Conservation (phyloP, 2,329 filamentous ascomycete genomes). For the Ceratocystis colombiana region DNA sequence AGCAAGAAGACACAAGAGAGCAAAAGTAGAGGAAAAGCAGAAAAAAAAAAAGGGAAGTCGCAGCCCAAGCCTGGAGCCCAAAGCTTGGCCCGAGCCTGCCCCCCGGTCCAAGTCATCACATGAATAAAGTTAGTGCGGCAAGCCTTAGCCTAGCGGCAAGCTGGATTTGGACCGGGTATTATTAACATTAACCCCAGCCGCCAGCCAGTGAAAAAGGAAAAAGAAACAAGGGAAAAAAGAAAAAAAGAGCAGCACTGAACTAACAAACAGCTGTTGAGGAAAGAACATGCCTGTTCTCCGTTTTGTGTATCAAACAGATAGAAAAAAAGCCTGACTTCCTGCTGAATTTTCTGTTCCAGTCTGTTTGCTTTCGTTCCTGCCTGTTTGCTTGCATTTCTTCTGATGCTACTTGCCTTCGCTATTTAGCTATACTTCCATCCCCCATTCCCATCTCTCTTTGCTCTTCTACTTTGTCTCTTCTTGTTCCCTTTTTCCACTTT, state of each 20-base stretch:
- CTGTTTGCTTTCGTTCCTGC: background rate
- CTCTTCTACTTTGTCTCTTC: background rate
- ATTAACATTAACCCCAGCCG: background rate
- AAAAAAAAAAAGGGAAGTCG: background rate
- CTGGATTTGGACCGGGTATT: too few species aligned
- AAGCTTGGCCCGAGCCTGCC: background rate
- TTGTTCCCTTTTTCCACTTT: background rate
- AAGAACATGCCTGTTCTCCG: too few species aligned
- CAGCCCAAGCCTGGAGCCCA: background rate
- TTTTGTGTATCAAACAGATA: too few species aligned
- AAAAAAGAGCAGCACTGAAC: too few species aligned
- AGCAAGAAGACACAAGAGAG: background rate
- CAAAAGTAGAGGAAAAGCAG: background rate
- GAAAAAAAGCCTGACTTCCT: too few species aligned
- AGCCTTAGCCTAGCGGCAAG: background rate
- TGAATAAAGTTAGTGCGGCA: constrained; percentile 8
- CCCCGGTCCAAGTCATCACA: background rate
- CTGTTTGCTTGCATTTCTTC: background rate
- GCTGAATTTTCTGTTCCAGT: too few species aligned
- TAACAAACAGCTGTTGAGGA: too few species aligned
- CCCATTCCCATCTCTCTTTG: background rate
- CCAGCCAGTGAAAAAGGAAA: background rate
- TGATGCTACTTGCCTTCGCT: constrained; percentile 2
- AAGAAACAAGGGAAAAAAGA: too few species aligned
- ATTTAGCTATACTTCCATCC: background rate